Evolutionary conservation across 371 early-diverging fungal species (phyloP).

Genomic region (Saksenaea oblongispora): DNA sequence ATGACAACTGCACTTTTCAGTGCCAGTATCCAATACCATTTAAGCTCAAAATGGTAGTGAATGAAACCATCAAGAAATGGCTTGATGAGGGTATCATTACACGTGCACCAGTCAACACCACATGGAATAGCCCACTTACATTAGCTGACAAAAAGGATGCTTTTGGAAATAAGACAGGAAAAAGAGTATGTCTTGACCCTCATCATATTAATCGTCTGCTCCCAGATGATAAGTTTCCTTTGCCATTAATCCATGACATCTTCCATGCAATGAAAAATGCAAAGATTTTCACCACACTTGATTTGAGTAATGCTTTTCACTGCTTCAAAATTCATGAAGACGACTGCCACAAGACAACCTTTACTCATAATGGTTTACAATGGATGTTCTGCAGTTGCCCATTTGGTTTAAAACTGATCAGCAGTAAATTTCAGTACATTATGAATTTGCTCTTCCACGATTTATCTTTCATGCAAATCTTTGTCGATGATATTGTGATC

Average conservation of each 20-base stretch:
- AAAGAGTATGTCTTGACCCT: constrained; percentile 24
- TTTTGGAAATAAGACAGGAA: not conserved
- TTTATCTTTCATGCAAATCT: not conserved
- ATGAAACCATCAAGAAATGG: constrained; percentile 9
- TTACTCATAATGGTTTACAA: constrained; percentile 18
- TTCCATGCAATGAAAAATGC: constrained; percentile 14
- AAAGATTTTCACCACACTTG: constrained; percentile 19
- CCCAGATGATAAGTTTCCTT: constrained; percentile 19
- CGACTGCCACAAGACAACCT: constrained; percentile 17
- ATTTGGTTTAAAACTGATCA: constrained; percentile 29
- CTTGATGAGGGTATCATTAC: not conserved
- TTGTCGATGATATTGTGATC: constrained; percentile 16
- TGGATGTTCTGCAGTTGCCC: constrained; percentile 25
- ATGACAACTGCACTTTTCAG: not conserved
- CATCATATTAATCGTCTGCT: constrained; percentile 19
- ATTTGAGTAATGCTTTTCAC: constrained; percentile 30
- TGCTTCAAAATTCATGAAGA: constrained; percentile 22
- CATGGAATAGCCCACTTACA: constrained; percentile 10
- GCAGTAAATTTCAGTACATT: constrained; percentile 19
- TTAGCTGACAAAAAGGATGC: constrained; percentile 24
- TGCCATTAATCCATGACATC: constrained; percentile 26
- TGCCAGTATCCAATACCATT: constrained; percentile 15
- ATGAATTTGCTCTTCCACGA: constrained; percentile 10
- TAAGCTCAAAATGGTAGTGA: not conserved
- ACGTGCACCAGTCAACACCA: not conserved